Base-by-base conservation (phyloP, 371 early-diverging fungal genomes). In the Nematocida minor region DNA sequence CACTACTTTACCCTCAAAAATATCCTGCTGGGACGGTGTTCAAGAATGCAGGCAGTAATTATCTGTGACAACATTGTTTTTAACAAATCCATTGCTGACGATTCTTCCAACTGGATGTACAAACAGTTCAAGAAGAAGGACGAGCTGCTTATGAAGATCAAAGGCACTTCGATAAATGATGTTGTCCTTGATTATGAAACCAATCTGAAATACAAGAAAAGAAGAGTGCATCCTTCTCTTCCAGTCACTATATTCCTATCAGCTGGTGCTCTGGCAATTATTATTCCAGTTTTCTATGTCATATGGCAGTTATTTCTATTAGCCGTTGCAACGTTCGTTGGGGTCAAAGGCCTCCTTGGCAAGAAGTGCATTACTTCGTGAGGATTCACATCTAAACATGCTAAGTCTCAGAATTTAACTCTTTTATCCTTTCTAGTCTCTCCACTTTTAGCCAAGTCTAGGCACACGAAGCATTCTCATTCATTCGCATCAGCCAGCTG, bases 51-150 rank as follows among this genome's bases (percentile, higher is more conserved):
- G 2, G 80, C 62, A 29, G 20, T 79, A 29, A 54, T 83, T 46
- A 48, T 82, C 6, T 55, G 80, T 7, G 82, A 82, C 18, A 55
- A 36, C 16, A 63, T 69, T 51, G n/a, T 22, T 25, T 48, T 67
- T 29, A 60, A 4, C 14, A 25, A 20, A 7, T 16, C 55, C 18
- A 60, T 80, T 40, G 22, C 42, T 29, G 60, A 55, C 42, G 49
- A 60, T 27, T 38, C 31, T 4, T 36, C 48, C 2, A 51, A 79
- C 20, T 83, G 77, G 66, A 27, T 83, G 2, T 66, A 62, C 31
- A 74, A 69, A 29, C 36, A 29, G 55, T 83, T 83, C 64, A 49
- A 67, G 48, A 44, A 55, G 20, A 82, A 80, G 60, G 82, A 82
- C 44, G 49, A 82, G 29, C n/a, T 40, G 22, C 77, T 79, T 41